Evolutionary conservation across 2,329 filamentous ascomycete species (phyloP).

Genomic region (Colletotrichum liriopes): DNA sequence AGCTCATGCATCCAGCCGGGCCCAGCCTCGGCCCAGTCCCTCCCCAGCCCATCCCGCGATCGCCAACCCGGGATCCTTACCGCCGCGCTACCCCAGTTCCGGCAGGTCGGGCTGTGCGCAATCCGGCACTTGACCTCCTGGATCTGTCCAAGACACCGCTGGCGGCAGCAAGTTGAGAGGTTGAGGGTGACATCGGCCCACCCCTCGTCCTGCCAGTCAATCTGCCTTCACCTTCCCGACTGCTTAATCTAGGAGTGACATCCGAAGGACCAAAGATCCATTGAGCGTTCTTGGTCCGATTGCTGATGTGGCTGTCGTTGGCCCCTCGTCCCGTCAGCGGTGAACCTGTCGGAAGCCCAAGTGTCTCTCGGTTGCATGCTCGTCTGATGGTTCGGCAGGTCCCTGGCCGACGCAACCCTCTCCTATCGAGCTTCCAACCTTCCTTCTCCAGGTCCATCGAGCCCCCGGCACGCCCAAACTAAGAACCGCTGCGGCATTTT

Average conservation of each 20-base stretch:
- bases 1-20: neutral
- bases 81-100: conserved; percentile 40
- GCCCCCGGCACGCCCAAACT: neutral
- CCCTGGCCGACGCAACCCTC: neutral
- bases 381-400: conserved; percentile 23
- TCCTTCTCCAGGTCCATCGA: neutral
- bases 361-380: conserved; percentile 7
- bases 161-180: neutral
- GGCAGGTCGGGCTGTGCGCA: conserved; percentile 37
- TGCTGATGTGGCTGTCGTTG: neutral
- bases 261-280: conserved; percentile 21
- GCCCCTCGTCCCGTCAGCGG: conserved; percentile 19
- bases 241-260: conserved; percentile 38
- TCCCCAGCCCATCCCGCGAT: neutral
- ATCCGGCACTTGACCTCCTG: conserved; percentile 39
- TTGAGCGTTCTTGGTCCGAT: neutral
- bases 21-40: neutral
- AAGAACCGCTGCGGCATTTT: conserved; percentile 13
- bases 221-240: neutral
- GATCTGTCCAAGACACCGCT: conserved; percentile 29
- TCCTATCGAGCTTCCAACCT: neutral
- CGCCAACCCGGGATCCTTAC: conserved; percentile 21
- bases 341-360: conserved; percentile 1
- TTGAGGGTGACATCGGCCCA: conserved; percentile 17
- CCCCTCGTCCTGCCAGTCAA: conserved; percentile 6